These are phyloP conservation scores for Cinnamomum chago DNA, from an alignment of 164 flowering plant species.

Conservation along the genomic window DNA sequence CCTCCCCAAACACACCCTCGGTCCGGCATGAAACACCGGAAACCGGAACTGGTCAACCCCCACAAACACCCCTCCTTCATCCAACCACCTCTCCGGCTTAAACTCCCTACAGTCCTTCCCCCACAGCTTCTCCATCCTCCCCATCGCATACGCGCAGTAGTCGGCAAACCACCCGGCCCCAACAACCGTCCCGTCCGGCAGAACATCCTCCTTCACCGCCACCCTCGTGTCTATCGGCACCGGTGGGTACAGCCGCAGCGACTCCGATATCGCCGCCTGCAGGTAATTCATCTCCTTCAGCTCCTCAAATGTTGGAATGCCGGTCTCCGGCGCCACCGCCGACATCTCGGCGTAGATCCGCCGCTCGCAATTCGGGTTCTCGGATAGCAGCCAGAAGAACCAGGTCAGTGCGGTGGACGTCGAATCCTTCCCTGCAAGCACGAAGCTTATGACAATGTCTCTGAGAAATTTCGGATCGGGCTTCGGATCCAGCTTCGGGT, in stretches of 20 bases:
- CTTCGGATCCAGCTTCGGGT: slow-evolving; percentile 12
- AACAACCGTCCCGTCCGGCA: slow-evolving; percentile 42
- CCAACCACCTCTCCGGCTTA: slow-evolving; percentile 52
- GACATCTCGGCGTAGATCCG: slow-evolving; percentile 24
- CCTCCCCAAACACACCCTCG: slow-evolving; percentile 52
- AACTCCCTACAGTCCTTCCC: slow-evolving; percentile 47
- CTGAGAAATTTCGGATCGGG: slow-evolving; percentile 29
- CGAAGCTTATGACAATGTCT: slow-evolving; percentile 41
- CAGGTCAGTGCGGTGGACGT: slow-evolving; percentile 46
- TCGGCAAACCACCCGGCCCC: slow-evolving; percentile 43
- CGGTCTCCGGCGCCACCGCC: not conserved
- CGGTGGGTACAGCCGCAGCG: slow-evolving; percentile 46
- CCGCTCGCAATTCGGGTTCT: slow-evolving; percentile 23
- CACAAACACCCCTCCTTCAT: slow-evolving; percentile 25
- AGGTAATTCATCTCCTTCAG: slow-evolving; percentile 34
- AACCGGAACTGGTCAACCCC: slow-evolving; percentile 33
- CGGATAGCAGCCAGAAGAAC: slow-evolving; percentile 49
- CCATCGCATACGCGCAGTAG: slow-evolving; percentile 52
- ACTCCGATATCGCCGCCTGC: slow-evolving; percentile 43
- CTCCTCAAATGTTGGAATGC: slow-evolving; percentile 33
- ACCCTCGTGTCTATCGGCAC: slow-evolving; percentile 39
- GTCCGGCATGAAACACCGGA: slow-evolving; percentile 58
- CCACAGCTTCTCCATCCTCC: slow-evolving; percentile 52
- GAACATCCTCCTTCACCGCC: slow-evolving; percentile 27
- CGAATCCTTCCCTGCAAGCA: slow-evolving; percentile 47